Conservation (phyloP, 257 asterid genomes). For the Forsythia viridissima region DNA sequence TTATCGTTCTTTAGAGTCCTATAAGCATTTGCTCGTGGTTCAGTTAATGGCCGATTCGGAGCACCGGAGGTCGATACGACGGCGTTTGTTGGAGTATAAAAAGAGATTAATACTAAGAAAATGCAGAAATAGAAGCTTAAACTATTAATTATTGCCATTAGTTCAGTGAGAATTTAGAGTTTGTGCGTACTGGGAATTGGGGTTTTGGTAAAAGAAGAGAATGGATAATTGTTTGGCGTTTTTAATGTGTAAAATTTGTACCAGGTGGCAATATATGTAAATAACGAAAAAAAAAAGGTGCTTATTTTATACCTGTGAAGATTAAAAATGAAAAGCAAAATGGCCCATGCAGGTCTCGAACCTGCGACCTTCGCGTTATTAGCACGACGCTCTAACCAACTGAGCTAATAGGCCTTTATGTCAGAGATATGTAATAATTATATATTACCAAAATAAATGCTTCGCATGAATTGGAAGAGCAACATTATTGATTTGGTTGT, state of each 20-base stretch:
- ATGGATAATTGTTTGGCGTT: too few species aligned
- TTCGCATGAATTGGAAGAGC: too few species aligned
- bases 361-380: conserved; percentile 39
- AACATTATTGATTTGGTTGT: too few species aligned
- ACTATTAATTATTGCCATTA: neutral
- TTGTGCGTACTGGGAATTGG: neutral
- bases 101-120: neutral
- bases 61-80: neutral
- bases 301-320: neutral
- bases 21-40: neutral
- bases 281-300: too few species aligned
- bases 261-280: neutral
- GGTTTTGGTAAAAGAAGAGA: neutral
- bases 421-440: too few species aligned
- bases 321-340: neutral
- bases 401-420: conserved; percentile 27
- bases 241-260: too few species aligned
- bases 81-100: neutral
- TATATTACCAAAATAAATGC: too few species aligned
- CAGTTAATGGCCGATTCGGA: neutral
- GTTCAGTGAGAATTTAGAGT: neutral
- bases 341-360: conserved; percentile 36
- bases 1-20: neutral
- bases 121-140: neutral
- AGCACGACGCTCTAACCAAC: conserved; percentile 42